Conservation (phyloP, 2,329 filamentous ascomycete genomes). For the Diplodia mutila region DNA sequence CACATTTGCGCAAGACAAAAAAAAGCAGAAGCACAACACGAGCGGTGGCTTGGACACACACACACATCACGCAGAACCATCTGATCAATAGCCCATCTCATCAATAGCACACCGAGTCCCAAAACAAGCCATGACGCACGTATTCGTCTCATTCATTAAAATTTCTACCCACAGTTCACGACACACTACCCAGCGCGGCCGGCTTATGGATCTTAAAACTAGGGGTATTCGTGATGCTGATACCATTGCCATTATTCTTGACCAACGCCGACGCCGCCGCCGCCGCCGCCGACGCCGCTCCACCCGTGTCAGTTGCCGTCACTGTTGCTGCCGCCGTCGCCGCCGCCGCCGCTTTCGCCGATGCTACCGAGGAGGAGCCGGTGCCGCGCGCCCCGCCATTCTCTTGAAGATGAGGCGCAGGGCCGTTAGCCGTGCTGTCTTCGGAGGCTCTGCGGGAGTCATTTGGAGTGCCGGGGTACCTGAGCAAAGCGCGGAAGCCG, state of each 20-base stretch:
- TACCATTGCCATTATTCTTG: background rate
- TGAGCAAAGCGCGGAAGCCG: slow-evolving; percentile 39
- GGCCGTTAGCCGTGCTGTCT: slow-evolving; percentile 24
- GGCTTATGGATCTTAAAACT: slow-evolving; percentile 23
- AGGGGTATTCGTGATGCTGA: slow-evolving; percentile 14
- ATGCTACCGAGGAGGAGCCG: background rate
- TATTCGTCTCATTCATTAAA: background rate
- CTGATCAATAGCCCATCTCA: too few relatives aligned
- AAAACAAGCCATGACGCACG: background rate
- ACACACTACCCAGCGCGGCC: slow-evolving; percentile 14
- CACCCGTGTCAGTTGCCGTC: slow-evolving; percentile 1
- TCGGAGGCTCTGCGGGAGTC: slow-evolving; percentile 9
- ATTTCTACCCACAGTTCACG: slow-evolving; percentile 3
- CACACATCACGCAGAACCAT: too few relatives aligned
- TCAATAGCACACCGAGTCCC: background rate
- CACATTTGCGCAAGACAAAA: too few relatives aligned
- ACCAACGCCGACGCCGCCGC: background rate
- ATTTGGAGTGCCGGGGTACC: slow-evolving; percentile 24
- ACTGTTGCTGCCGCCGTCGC: background rate
- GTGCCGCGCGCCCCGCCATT: slow-evolving; percentile 14
- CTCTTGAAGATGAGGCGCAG: background rate
- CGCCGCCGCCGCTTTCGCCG: background rate
- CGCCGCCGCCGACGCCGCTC: background rate
- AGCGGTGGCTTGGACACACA: too few relatives aligned
- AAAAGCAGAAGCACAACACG: too few relatives aligned